Evolutionary conservation across 495 filamentous ascomycete species (phyloP), one percentile per base, ranked within the genome.

Genomic region (Parachaetomium inaequale): DNA sequence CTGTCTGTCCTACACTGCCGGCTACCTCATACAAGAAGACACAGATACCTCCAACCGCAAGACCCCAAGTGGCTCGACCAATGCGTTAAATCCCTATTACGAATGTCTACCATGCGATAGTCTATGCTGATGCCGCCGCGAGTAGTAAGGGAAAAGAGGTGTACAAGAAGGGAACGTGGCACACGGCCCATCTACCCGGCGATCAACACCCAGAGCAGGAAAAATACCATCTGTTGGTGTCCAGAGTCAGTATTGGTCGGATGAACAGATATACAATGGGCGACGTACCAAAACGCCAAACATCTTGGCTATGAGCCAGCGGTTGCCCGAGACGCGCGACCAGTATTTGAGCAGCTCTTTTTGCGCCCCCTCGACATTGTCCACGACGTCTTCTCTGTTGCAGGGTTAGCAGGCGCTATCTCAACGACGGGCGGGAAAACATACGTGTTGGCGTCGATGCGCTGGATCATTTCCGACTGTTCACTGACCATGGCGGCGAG

Each of bases 221-320:
- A 73, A 57, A 70, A 70, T 36, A 71, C 66, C 66, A 68, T 72
- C 68, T 70, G n/a, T n/a, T n/a, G 47, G 7, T 4, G 7, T 11
- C 15, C 3, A 21, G n/a, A 4, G 62, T 64, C 49, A 58, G 38
- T 29, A 29, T 23, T 15, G 0, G 43, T 43, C 3, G 10, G 14
- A n/a, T 19, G 15, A 54, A 43, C 69, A 77, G 71, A 12, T 32
- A 26, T 14, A 7, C 15, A 45, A 23, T 8, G 81, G 72, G 62
- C 80, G 78, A 68, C 80, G 79, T 79, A 87, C 85, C 42, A 87
- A 73, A 23, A 87, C 89, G 58, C 94, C 94, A 84, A 98, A 96
- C 95, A 98, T 98, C 83, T 98, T 97, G 17, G 93, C 95, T 56
- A 98, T 85, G 51, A 98, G 77, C 94, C 95, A 98, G 68, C 94